Evolutionary conservation across 495 filamentous ascomycete species (phyloP).

Genomic region (Aspergillus carlsbadensis): DNA sequence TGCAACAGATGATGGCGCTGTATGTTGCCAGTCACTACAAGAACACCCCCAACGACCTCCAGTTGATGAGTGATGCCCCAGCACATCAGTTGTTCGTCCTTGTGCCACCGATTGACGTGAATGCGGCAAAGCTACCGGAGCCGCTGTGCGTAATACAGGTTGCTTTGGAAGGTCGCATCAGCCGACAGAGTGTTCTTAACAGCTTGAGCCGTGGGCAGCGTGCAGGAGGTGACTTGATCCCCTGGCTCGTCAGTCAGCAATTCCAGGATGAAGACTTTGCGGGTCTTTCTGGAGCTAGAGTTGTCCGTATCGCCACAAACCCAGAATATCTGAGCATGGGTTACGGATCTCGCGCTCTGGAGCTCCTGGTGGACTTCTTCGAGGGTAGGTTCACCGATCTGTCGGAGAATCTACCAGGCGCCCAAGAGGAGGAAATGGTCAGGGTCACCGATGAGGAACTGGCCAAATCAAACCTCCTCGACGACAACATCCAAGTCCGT

Average conservation of each 20-base stretch:
- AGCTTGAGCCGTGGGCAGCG: conserved; percentile 85
- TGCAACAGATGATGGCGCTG: conserved; percentile 96
- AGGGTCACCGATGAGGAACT: conserved; percentile 85
- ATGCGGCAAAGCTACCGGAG: conserved; percentile 77
- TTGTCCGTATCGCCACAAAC: conserved; percentile 95
- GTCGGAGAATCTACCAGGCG: conserved; percentile 55
- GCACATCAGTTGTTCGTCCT: conserved; percentile 97
- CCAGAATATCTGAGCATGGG: conserved; percentile 94
- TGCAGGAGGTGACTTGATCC: conserved; percentile 92
- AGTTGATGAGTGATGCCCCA: conserved; percentile 96
- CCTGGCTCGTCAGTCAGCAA: conserved; percentile 97
- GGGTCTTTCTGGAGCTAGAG: conserved; percentile 82
- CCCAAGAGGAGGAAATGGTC: conserved; percentile 60
- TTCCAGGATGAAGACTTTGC: conserved; percentile 99
- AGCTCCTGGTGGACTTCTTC: conserved; percentile 87
- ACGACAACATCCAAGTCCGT: conserved; percentile 85
- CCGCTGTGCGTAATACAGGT: conserved; percentile 95
- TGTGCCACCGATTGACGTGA: conserved; percentile 80
- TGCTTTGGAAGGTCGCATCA: conserved; percentile 92
- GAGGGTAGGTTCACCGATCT: conserved; percentile 89
- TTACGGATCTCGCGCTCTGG: conserved; percentile 84
- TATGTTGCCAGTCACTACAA: conserved; percentile 99
- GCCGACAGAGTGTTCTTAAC: conserved; percentile 85
- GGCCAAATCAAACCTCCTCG: conserved; percentile 70
- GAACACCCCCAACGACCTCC: conserved; percentile 96